Conservation (phyloP, 352 stramenopile genomes). For the Thraustotheca clavata region DNA sequence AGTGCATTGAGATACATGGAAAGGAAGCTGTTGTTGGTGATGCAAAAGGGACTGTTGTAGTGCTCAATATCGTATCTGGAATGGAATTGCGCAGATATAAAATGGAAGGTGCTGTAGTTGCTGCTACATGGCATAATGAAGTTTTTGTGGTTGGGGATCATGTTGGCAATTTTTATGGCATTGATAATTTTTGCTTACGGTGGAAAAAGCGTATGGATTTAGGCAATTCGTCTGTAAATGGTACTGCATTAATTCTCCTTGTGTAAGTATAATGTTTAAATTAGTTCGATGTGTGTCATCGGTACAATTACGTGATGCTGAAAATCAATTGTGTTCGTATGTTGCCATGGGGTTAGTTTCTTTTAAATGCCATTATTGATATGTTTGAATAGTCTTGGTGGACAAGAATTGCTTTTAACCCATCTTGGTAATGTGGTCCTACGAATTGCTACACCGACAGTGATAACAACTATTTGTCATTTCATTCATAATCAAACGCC, state of each 20-base stretch:
- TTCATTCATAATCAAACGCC: neutral
- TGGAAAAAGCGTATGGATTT: conserved; percentile 19
- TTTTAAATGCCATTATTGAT: neutral
- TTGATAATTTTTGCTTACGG: neutral
- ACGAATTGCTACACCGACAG: neutral
- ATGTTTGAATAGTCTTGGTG: conserved; percentile 6
- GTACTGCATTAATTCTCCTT: neutral
- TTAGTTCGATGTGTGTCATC: conserved; percentile 4
- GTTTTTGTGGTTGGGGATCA: conserved; percentile 7
- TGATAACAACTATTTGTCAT: neutral
- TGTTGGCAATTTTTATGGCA: conserved; percentile 11
- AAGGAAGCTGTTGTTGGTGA: neutral
- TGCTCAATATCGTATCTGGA: conserved; percentile 4
- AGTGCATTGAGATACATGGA: conserved; percentile 4
- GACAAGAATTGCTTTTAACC: conserved; percentile 1
- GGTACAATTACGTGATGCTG: neutral
- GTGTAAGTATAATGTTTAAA: neutral
- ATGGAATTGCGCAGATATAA: conserved; percentile 10
- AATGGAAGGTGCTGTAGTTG: conserved; percentile 11
- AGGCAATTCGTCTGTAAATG: neutral
- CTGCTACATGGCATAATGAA: neutral
- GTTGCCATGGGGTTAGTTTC: neutral
- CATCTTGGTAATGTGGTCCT: conserved; percentile 1
- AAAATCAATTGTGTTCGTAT: conserved; percentile 16
- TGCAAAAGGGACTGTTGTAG: neutral